Conservation (phyloP, 768 basidiomycete genomes). For the Mycena metata region DNA sequence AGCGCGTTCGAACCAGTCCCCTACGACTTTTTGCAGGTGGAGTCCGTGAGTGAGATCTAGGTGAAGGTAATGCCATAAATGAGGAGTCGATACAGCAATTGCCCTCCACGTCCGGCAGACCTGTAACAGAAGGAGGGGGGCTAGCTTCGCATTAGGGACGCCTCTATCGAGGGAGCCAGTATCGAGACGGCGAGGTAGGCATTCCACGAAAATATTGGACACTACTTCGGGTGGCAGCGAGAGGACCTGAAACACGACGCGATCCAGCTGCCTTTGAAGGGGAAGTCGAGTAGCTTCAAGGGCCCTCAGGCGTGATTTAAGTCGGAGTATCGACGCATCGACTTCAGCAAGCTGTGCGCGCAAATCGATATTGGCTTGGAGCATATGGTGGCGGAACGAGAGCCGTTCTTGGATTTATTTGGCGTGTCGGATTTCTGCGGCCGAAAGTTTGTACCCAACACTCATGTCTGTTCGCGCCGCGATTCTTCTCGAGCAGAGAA, state of each 20-base stretch:
- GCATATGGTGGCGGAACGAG: too few relatives aligned
- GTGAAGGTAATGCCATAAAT: too few relatives aligned
- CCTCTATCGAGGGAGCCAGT: too few relatives aligned
- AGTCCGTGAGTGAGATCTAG: too few relatives aligned
- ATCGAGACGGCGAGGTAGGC: not conserved
- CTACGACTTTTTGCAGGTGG: too few relatives aligned
- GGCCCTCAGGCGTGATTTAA: not conserved
- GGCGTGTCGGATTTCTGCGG: too few relatives aligned
- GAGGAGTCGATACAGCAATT: conserved; percentile 2
- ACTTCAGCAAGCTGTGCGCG: not conserved
- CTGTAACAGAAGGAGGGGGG: conserved; percentile 9
- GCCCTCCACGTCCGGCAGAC: conserved; percentile 9
- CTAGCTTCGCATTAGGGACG: too few relatives aligned
- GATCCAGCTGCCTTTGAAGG: not conserved
- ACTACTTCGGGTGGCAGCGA: not conserved
- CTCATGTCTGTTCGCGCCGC: not conserved
- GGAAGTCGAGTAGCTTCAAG: not conserved
- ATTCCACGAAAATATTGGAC: not conserved
- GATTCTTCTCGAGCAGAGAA: not conserved
- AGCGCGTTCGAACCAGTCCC: too few relatives aligned
- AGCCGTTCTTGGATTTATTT: too few relatives aligned
- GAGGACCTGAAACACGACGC: not conserved
- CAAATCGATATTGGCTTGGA: not conserved
- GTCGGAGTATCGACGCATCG: not conserved
- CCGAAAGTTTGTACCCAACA: too few relatives aligned